Base-by-base conservation (phyloP, 1,139 yeast genomes). In the Kodamaea plutei region DNA sequence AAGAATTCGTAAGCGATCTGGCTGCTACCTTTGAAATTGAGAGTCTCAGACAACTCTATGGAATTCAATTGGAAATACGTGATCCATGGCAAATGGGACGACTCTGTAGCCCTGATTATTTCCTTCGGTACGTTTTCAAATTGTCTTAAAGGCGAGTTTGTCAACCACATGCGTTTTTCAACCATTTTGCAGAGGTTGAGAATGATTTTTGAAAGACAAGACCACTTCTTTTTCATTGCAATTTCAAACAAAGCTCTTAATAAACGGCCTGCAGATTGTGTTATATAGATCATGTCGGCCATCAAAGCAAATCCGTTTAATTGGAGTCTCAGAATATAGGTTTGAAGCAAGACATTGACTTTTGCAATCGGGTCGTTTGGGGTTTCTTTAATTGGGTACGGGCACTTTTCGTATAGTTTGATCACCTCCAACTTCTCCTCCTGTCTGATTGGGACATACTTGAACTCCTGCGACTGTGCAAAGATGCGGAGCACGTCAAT, bases 281-380 rank as follows among this genome's bases (percentile, higher is more conserved):
- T 84, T 24, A 93, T 76, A 48, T 85, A 91, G 4, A 85, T 72
- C 96, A 89, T 88, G 60, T 93, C 99, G 0, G 96, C 79, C 69
- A 83, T 77, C 37, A 93, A 60, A 0, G 97, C 96, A 62, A 85
- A 85, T 1, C 97, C 98, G 2, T 84, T 94, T 10, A 93, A 62
- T 8, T 68, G 61, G 23, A 89, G 60, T 20, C 81, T 59, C 1
- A 96, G 84, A 11, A 93, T 82, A 47, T 84, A 88, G 0, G 95
- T 76, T 50, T 93, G 98, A 8, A 91, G 59, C 23, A 93, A 57
- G 5, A 87, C 76, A 44, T 82, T 87, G 19, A 85, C 75, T 51
- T 93, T 93, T 0, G 95, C 84, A 14, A 77, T 54, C 0, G 93
- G 81, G 37, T 85, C 93, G 28, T 71, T 77, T 0, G 80, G 64